A percentile compares a stretch with the other conserved stretches of the same genome.
Conservation (phyloP, 1,139 yeast genomes). For the Yamadazyma triangularis region DNA sequence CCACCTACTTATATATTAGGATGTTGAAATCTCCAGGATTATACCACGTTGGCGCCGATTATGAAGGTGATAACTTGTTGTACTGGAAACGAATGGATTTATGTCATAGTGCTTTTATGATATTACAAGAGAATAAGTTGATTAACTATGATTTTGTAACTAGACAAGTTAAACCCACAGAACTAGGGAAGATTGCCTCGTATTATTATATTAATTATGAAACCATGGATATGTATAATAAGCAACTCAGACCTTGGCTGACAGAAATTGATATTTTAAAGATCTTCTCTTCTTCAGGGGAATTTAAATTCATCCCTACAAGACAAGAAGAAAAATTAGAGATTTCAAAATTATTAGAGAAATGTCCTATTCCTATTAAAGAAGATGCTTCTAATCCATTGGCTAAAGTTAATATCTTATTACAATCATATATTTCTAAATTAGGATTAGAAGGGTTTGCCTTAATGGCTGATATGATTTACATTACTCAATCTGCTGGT, state of each 20-base stretch:
- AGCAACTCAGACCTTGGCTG: slow-evolving; percentile 58
- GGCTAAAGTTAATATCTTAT: slow-evolving; percentile 73
- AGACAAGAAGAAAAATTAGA: slow-evolving; percentile 87
- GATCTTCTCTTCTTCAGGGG: slow-evolving; percentile 77
- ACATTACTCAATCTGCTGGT: slow-evolving; percentile 90
- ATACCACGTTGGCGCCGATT: slow-evolving; percentile 72
- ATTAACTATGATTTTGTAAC: slow-evolving; percentile 51
- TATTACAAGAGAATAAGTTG: slow-evolving; percentile 52
- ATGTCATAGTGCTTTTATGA: slow-evolving; percentile 68
- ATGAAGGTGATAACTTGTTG: slow-evolving; percentile 44
- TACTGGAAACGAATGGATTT: slow-evolving; percentile 58
- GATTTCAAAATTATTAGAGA: slow-evolving; percentile 60
- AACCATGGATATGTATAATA: slow-evolving; percentile 64
- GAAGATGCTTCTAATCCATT: slow-evolving; percentile 68
- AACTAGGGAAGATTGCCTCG: slow-evolving; percentile 81
- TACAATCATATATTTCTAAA: slow-evolving; percentile 82
- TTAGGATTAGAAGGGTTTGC: slow-evolving; percentile 84
- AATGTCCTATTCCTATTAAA: slow-evolving; percentile 82
- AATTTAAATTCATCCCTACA: slow-evolving; percentile 78
- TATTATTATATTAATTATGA: slow-evolving; percentile 76
- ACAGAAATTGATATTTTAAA: slow-evolving; percentile 71
- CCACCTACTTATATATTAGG: slow-evolving; percentile 75
- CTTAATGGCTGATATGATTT: slow-evolving; percentile 87
- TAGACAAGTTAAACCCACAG: slow-evolving; percentile 55
- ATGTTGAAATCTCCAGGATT: slow-evolving; percentile 71